Base-by-base conservation (phyloP, 768 basidiomycete genomes). In the Tylopilus balloui region DNA sequence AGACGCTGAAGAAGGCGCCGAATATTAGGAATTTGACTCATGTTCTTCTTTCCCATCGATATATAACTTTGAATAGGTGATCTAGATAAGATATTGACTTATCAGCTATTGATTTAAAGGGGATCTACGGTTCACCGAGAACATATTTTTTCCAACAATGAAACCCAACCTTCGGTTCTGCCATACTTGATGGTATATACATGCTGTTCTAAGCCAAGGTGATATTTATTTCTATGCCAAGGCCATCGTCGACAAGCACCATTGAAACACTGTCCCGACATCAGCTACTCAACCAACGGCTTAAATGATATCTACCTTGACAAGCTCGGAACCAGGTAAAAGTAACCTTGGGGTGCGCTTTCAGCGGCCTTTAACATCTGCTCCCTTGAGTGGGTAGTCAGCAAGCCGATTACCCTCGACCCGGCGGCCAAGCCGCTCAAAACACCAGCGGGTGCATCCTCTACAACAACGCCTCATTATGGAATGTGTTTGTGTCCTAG, bases 401-500 rank as follows among this genome's bases (percentile, higher is more conserved):
- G 73, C 24, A 96, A 69, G 1, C 81, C 95, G 41, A 97, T 73
- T 0, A 90, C 92, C 62, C 78, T 87, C 65, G 87, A 85, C 13
- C 95, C 93, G 6, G 92, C 89, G 0, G 84, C 78, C 38, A 79
- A 72, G 11, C 92, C 92, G 51, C 91, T 87, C 34, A 72, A 73
- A 58, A 97, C 75, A 17, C 93, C 94, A 14, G 81, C 81, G 1
- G 92, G 92, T 3, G 94, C 90, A 69, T 97, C 95, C 64, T 95
- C 92, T 27, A 97, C 78, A 14, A 96, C 94, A 40, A 95, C 73
- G 57, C 86, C 87, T 84, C 21, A 20, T 45, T 5, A 32, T 45
- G 42, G 60, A 42, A 51, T 61, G 28, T n/a, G 45, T 24, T 13
- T 15, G 20, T 17, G 31, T 12, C 15, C 35, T 31, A n/a, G n/a